These are phyloP conservation scores for Knufia fluminis DNA, from an alignment of 2,329 filamentous ascomycete genomes.

Conservation along the genomic window DNA sequence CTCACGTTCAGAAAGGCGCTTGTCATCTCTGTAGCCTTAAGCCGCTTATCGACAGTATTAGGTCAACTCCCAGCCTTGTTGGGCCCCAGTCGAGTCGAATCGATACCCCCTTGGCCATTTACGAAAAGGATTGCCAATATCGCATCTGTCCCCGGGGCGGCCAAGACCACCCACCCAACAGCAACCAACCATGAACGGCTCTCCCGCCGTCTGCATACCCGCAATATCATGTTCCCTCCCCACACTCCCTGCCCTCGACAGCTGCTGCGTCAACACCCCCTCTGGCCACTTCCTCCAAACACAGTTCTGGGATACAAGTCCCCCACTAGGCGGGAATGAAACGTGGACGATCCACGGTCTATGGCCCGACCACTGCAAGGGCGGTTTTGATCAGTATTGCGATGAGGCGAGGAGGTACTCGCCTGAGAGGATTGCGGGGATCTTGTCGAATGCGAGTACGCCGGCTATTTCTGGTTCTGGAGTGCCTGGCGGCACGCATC, in stretches of 20 bases:
- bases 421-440: conserved; percentile 56
- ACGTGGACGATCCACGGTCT: conserved; percentile 69
- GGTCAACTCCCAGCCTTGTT: too few relatives aligned
- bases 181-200: too few relatives aligned
- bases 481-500: background rate
- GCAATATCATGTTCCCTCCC: conserved; percentile 17
- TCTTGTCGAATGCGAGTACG: conserved; percentile 9
- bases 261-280: conserved; percentile 67
- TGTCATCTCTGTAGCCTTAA: too few relatives aligned
- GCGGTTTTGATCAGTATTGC: conserved; percentile 58
- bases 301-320: conserved; percentile 67
- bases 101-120: too few relatives aligned
- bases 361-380: conserved; percentile 61
- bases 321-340: conserved; percentile 54
- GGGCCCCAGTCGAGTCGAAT: too few relatives aligned
- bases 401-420: conserved; percentile 43
- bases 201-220: conserved; percentile 4
- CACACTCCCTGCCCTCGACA: conserved; percentile 33
- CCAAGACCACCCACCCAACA: too few relatives aligned
- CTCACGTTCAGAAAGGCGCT: too few relatives aligned
- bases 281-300: conserved; percentile 64
- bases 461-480: too few relatives aligned
- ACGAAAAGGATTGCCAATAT: too few relatives aligned
- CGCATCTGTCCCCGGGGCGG: too few relatives aligned
- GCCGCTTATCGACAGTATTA: too few relatives aligned